Evolutionary conservation across 331 rosid genomes (phyloP).

Genomic region (Quercus phellos): DNA sequence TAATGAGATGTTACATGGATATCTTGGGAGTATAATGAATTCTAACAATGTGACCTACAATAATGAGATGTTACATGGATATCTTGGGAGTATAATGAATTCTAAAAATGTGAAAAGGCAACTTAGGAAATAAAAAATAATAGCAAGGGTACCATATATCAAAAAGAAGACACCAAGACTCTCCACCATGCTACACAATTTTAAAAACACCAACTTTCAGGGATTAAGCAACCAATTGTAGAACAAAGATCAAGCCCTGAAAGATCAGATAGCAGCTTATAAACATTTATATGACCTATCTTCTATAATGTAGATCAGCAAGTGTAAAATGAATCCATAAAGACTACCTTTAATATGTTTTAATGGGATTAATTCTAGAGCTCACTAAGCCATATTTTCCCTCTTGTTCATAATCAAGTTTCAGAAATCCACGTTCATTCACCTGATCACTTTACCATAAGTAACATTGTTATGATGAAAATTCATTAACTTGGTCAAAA

Average conservation of each 20-base stretch:
- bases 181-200: background rate
- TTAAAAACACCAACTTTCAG: background rate
- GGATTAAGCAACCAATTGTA: background rate
- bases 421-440: background rate
- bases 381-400: conserved; percentile 16
- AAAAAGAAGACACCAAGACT: background rate
- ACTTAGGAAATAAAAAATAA: background rate
- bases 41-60: conserved; percentile 22
- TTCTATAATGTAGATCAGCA: background rate
- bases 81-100: background rate
- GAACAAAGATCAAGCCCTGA: background rate
- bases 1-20: conserved; percentile 20
- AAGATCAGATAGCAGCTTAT: background rate
- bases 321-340: conserved; percentile 17
- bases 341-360: conserved; percentile 9
- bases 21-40: background rate
- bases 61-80: conserved; percentile 20
- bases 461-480: background rate
- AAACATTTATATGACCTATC: conserved; percentile 4
- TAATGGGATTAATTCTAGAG: conserved; percentile 19
- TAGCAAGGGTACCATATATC: background rate
- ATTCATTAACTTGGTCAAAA: conserved; percentile 12
- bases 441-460: background rate
- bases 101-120: background rate
- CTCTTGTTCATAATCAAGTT: conserved; percentile 9